A percentile compares a stretch with the other conserved stretches of the same genome.
These are phyloP conservation scores for Xerocomellus amylosporus DNA, from an alignment of 768 basidiomycete species.

Conservation along the genomic window DNA sequence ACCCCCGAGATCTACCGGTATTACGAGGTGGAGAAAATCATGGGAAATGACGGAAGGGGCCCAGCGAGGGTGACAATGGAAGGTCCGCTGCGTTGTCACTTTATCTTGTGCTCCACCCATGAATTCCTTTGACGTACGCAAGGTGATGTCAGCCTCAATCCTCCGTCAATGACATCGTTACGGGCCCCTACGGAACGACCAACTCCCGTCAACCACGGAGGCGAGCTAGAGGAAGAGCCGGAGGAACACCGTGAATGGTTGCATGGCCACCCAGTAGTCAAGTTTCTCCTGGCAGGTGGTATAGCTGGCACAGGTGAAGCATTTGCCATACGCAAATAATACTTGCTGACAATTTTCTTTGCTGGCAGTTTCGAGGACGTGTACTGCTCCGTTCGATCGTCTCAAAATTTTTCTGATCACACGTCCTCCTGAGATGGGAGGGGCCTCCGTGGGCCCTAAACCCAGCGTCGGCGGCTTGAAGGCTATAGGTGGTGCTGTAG, in stretches of 20 bases:
- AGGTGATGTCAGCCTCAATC: constrained; percentile 77
- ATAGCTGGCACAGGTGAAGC: constrained; percentile 86
- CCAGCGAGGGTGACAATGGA: constrained; percentile 85
- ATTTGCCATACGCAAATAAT: not conserved
- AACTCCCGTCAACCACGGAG: constrained; percentile 30
- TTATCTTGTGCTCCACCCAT: constrained; percentile 16
- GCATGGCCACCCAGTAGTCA: constrained; percentile 71
- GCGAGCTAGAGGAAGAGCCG: constrained; percentile 53
- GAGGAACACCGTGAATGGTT: constrained; percentile 60
- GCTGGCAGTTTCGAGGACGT: constrained; percentile 81
- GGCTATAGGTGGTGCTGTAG: constrained; percentile 68
- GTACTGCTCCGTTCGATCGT: constrained; percentile 96
- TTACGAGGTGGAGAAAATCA: constrained; percentile 65
- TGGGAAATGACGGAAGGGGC: constrained; percentile 75
- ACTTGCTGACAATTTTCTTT: constrained; percentile 3
- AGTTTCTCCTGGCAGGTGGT: constrained; percentile 91
- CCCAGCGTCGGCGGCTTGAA: constrained; percentile 52
- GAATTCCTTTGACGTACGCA: constrained; percentile 25
- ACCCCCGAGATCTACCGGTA: constrained; percentile 83
- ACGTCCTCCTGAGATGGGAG: constrained; percentile 69
- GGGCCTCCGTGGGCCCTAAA: constrained; percentile 43
- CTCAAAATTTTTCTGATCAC: constrained; percentile 97
- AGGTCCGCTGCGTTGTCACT: constrained; percentile 47
- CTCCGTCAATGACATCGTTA: constrained; percentile 34
- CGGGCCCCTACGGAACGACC: constrained; percentile 13